Percentiles rank a stretch among this genome's conserved stretches.
These are phyloP conservation scores for Rhizoctonia solani DNA, from an alignment of 1,284 basidiomycete genomes.

Conservation along the genomic window DNA sequence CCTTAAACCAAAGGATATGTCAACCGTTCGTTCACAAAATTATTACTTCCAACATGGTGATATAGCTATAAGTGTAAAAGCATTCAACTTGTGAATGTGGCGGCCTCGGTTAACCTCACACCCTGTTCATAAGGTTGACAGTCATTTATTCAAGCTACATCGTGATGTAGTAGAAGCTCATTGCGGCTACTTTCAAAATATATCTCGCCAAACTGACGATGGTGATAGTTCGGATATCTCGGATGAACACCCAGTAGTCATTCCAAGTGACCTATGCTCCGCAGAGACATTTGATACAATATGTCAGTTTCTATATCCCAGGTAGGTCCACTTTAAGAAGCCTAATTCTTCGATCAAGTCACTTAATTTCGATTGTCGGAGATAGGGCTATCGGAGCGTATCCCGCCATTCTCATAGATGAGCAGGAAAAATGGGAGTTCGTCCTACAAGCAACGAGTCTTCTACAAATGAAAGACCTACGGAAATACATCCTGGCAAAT, in stretches of 20 bases:
- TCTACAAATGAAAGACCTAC: not conserved
- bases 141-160: not conserved
- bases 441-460: not conserved
- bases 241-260: not conserved
- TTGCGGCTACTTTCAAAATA: not conserved
- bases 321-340: not conserved
- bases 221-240: not conserved
- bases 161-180: not conserved
- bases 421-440: not conserved
- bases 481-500: not conserved
- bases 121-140: not conserved
- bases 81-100: not conserved
- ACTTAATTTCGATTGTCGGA: not conserved
- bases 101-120: not conserved
- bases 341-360: not conserved
- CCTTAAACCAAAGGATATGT: not conserved
- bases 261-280: not conserved
- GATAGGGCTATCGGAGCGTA: not conserved
- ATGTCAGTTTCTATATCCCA: slow-evolving; percentile 6
- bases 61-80: not conserved
- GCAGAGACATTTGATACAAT: not conserved
- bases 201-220: not conserved
- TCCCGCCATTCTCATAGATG: not conserved
- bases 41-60: slow-evolving; percentile 1
- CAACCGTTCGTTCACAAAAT: not conserved